Evolutionary conservation across 1,284 basidiomycete genomes (phyloP).

Genomic region (Tranzscheliella williamsii): DNA sequence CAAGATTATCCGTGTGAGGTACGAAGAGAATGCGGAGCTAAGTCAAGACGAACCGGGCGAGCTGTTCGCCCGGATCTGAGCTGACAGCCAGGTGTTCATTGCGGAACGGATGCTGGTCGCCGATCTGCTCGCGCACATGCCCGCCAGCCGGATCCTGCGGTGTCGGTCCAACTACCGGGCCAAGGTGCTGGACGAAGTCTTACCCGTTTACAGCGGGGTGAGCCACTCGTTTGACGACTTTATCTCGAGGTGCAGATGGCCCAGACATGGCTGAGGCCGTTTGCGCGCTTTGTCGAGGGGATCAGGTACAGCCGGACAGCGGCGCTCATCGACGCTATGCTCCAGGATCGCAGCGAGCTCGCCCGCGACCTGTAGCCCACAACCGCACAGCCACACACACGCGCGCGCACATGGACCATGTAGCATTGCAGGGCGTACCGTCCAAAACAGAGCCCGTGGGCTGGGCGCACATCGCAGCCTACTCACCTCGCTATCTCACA

Average conservation of each 20-base stretch:
- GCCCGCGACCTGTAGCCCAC: too few species aligned
- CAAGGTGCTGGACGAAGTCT: slow-evolving; percentile 1
- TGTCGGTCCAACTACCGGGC: slow-evolving; percentile 35
- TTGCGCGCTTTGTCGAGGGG: slow-evolving; percentile 11
- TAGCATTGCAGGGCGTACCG: too few species aligned
- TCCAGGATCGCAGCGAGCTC: too few species aligned
- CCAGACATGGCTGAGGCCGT: slow-evolving; percentile 6
- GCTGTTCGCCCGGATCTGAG: slow-evolving; percentile 17
- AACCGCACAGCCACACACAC: too few species aligned
- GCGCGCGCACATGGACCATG: too few species aligned
- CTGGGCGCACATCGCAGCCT: too few species aligned
- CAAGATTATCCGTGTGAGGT: slow-evolving; percentile 3
- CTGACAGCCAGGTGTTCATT: slow-evolving; percentile 39
- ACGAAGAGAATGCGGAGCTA: slow-evolving; percentile 7
- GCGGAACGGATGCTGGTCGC: slow-evolving; percentile 29
- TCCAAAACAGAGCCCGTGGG: too few species aligned
- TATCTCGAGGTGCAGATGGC: slow-evolving; percentile 23
- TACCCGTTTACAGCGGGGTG: slow-evolving; percentile 14
- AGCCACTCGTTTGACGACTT: slow-evolving; percentile 39
- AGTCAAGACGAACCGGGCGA: slow-evolving; percentile 4
- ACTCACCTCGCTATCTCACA: too few species aligned
- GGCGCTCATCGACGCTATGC: too few species aligned
- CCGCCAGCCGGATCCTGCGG: slow-evolving; percentile 6
- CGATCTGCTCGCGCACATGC: slow-evolving; percentile 13
- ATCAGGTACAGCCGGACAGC: too few species aligned